A percentile compares a stretch with the other conserved stretches of the same genome.
Evolutionary conservation across 2,329 filamentous ascomycete species (phyloP).

Genomic region (Xylariomycetidae sp.): DNA sequence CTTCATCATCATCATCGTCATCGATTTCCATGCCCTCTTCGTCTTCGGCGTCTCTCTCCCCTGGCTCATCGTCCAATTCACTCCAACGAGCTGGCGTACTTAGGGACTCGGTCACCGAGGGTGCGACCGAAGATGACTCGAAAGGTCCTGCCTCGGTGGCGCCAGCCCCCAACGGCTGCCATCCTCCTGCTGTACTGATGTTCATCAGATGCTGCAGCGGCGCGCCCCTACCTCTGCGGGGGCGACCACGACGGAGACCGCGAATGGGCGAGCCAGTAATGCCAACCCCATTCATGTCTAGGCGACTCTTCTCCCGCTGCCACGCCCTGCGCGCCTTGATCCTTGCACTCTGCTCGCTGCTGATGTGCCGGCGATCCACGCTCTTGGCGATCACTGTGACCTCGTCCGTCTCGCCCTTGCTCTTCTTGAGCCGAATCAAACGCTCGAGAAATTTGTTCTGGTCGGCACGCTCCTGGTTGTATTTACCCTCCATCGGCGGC

Average conservation of each 20-base stretch:
- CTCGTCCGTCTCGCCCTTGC: slow-evolving; percentile 59
- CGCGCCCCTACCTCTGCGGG: slow-evolving; percentile 10
- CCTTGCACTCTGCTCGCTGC: too few species aligned
- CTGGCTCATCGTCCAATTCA: slow-evolving; percentile 11
- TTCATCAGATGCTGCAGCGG: slow-evolving; percentile 8
- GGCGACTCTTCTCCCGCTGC: too few species aligned
- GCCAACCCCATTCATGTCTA: too few species aligned
- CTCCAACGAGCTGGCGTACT: slow-evolving; percentile 22
- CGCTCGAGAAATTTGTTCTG: slow-evolving; percentile 55
- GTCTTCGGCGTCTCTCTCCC: slow-evolving; percentile 4
- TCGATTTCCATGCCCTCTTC: slow-evolving; percentile 8
- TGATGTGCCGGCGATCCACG: too few species aligned
- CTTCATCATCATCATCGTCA: slow-evolving; percentile 6
- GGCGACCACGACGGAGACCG: too few species aligned
- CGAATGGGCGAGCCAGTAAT: too few species aligned
- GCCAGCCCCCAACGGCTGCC: too few species aligned
- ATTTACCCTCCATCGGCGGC: slow-evolving; percentile 42
- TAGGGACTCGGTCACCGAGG: slow-evolving; percentile 12
- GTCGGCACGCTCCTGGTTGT: slow-evolving; percentile 37
- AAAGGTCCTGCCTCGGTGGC: too few species aligned
- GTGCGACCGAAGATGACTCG: slow-evolving; percentile 4
- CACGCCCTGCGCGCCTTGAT: not conserved
- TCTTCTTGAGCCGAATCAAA: slow-evolving; percentile 60
- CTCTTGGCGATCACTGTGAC: slow-evolving; percentile 49
- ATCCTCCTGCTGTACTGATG: too few species aligned